Percentiles rank a stretch among this genome's conserved stretches.
Conservation (phyloP, 768 basidiomycete species). For the Antrodiella citrinella region DNA sequence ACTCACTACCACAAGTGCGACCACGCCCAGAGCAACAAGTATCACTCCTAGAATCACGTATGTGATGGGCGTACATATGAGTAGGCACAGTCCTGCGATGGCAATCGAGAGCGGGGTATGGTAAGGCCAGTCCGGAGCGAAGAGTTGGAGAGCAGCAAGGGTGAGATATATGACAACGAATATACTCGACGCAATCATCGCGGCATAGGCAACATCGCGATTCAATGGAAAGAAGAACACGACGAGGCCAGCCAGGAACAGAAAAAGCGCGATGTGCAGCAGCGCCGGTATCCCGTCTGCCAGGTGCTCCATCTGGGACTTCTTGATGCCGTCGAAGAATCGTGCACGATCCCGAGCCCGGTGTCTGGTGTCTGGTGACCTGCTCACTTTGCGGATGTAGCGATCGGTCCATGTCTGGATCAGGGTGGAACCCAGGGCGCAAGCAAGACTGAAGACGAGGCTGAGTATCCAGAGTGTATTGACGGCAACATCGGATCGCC, state of each 20-base stretch:
- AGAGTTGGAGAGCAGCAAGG: neutral
- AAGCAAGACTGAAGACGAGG: neutral
- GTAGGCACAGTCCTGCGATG: too few relatives aligned
- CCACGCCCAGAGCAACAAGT: neutral
- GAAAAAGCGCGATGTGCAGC: neutral
- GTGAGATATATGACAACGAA: neutral
- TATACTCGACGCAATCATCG: neutral
- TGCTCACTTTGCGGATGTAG: conserved; percentile 6
- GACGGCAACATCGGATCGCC: conserved; percentile 7
- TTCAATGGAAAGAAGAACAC: neutral
- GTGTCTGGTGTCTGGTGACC: neutral
- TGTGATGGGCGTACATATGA: neutral
- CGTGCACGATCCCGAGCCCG: neutral
- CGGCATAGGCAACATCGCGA: neutral
- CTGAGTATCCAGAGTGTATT: conserved; percentile 10
- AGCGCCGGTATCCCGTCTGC: neutral
- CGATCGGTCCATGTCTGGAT: neutral
- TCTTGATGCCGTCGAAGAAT: neutral
- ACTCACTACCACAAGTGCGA: neutral
- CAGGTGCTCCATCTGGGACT: neutral
- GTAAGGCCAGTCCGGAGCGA: neutral
- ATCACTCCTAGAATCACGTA: neutral
- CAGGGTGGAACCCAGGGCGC: neutral
- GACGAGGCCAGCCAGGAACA: conserved; percentile 1
- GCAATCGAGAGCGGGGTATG: neutral